phyloP scores from a whole-genome alignment of 179 eudicot genomes.

The Pouteria campechiana region DNA sequence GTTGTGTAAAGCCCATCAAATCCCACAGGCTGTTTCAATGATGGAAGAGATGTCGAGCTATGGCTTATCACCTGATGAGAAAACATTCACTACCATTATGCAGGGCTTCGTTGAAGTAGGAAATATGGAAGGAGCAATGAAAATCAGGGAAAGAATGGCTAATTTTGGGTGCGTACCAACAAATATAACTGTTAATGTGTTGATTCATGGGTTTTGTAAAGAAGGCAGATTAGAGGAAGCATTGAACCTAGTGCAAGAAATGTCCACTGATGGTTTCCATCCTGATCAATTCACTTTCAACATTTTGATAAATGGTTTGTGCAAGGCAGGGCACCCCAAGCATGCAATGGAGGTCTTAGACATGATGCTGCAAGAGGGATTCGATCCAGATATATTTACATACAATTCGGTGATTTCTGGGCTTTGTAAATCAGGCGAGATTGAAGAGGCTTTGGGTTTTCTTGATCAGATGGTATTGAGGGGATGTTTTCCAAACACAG shows the following conservation, averaged over 20 bases:
- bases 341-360: conserved; percentile 76
- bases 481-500: conserved; percentile 60
- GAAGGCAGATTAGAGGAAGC: conserved; percentile 71
- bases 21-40: conserved; percentile 88
- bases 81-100: conserved; percentile 81
- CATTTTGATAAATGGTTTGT: conserved; percentile 62
- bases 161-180: conserved; percentile 41
- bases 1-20: conserved; percentile 83
- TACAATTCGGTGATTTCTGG: conserved; percentile 77
- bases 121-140: conserved; percentile 59
- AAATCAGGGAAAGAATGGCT: conserved; percentile 67
- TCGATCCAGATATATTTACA: conserved; percentile 63
- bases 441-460: conserved; percentile 75
- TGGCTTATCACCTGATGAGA: conserved; percentile 84
- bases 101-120: conserved; percentile 88
- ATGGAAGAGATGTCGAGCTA: conserved; percentile 78
- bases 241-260: conserved; percentile 51
- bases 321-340: conserved; percentile 57
- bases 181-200: conserved; percentile 55
- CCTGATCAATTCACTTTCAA: conserved; percentile 81
- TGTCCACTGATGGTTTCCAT: conserved; percentile 49
- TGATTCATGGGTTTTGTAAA: conserved; percentile 77
- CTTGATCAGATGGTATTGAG: conserved; percentile 75
- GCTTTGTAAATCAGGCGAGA: conserved; percentile 60
- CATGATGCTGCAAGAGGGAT: conserved; percentile 80